These are phyloP conservation scores for Iberis pinnata DNA, from an alignment of 345 rosid species.

Conservation along the genomic window DNA sequence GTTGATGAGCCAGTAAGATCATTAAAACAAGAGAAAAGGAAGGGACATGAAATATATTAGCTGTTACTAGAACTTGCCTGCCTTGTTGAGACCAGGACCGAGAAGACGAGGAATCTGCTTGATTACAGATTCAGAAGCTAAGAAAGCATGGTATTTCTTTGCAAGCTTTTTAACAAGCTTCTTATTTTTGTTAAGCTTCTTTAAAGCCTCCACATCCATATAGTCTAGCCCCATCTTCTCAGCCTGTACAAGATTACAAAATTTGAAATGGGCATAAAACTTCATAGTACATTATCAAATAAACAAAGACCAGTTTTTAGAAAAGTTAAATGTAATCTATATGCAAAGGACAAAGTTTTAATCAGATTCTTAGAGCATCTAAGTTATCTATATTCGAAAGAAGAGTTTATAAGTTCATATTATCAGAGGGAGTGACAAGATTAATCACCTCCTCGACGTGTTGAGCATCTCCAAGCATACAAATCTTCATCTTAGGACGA, in stretches of 20 bases:
- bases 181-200: constrained; percentile 63
- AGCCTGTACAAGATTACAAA: constrained; percentile 37
- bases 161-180: constrained; percentile 64
- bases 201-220: constrained; percentile 61
- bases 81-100: constrained; percentile 74
- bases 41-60: too few relatives aligned
- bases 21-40: too few relatives aligned
- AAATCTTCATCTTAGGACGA: constrained; percentile 72
- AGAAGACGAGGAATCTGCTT: constrained; percentile 66
- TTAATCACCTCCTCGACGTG: constrained; percentile 67
- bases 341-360: too few relatives aligned
- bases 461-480: constrained; percentile 89
- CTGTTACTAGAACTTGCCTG: constrained; percentile 42
- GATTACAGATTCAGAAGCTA: constrained; percentile 60
- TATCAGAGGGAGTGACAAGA: neutral
- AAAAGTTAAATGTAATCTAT: too few relatives aligned
- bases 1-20: too few relatives aligned
- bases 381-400: neutral
- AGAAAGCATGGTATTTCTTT: constrained; percentile 58
- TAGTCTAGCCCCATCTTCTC: constrained; percentile 48
- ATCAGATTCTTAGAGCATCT: too few relatives aligned
- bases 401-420: neutral
- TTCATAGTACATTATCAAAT: neutral
- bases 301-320: neutral
- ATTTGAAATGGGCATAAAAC: too few relatives aligned